A percentile compares a stretch with the other conserved stretches of the same genome.
phyloP scores from a whole-genome alignment of 106 monocot species.

The Dioscorea alata region DNA sequence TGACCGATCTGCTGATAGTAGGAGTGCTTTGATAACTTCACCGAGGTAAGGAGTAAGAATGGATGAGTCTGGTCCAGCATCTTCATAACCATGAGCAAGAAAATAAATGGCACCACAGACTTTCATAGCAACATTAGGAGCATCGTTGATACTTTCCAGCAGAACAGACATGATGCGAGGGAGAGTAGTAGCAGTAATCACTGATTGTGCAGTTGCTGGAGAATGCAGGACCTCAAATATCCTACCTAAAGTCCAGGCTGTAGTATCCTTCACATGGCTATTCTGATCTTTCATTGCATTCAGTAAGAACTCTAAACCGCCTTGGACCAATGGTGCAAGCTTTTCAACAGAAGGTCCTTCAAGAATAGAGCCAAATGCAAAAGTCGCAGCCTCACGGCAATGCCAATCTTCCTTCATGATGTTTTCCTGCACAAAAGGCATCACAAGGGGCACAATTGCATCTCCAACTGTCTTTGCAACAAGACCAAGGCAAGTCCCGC shows the following conservation, averaged over 20 bases:
- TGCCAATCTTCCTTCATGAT: constrained; percentile 59
- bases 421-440: constrained; percentile 79
- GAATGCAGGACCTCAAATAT: constrained; percentile 60
- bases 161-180: constrained; percentile 39
- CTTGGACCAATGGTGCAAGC: constrained; percentile 50
- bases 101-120: constrained; percentile 64
- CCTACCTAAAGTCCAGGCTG: constrained; percentile 71
- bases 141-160: constrained; percentile 47
- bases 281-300: constrained; percentile 71
- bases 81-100: constrained; percentile 79
- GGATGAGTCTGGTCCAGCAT: constrained; percentile 22
- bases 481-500: constrained; percentile 83
- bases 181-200: constrained; percentile 32
- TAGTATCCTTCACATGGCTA: constrained; percentile 83
- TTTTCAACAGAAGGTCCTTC: constrained; percentile 77
- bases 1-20: constrained; percentile 49
- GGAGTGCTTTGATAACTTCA: constrained; percentile 51
- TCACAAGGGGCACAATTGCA: constrained; percentile 72
- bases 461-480: constrained; percentile 75
- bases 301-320: constrained; percentile 69
- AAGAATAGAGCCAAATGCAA: constrained; percentile 84
- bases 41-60: constrained; percentile 44
- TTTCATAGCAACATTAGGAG: constrained; percentile 77
- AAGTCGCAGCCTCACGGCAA: constrained; percentile 71
- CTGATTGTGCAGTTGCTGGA: constrained; percentile 19